Base-by-base conservation (phyloP, 352 stramenopile genomes). In the Globisporangium cystogenes region DNA sequence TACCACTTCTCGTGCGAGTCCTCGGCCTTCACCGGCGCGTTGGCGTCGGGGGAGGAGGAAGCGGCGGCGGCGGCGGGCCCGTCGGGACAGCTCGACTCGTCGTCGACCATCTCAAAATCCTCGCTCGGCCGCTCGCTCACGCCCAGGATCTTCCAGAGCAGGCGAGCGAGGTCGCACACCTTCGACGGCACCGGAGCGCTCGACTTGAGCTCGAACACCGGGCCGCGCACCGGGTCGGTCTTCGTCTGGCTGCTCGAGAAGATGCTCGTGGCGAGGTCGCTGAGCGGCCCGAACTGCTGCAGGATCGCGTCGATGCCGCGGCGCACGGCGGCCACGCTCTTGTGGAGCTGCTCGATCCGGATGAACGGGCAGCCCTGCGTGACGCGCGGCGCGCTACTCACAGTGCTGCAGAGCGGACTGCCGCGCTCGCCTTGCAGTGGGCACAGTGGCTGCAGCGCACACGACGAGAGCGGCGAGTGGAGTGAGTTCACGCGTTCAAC, bases 191-290 rank as follows among this genome's bases (percentile, higher is more conserved):
- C 53, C 2, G 53, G 46, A 0, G 53, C 48, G 27, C 48, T 60
- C 18, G 53, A 49, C 37, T 54, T 60, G 36, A 60, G 53, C 37
- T 60, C 53, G 21, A 60, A 53, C 11, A 60, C 40, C 0, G 45
- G 53, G 4, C 53, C 53, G 21, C 47, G 48, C 46, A 24, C 36
- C 3, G 29, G 36, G 10, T 53, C 47, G 10, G 16, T 21, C 46
- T 41, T 53, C 12, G 53, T 54, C 27, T 53, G 46, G 37, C 53
- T 60, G 26, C 45, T 60, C 10, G 45, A 48, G 37, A 49, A 60
- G 20, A 60, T 50, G 41, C 41, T 53, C 20, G 53, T 41, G 11
- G 26, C 49, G 18, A 60, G 24, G 27, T 49, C 53, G 27, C 40
- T 36, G 4, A 27, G 27, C 16, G 31, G 12, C 1, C n/a, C 29